Evolutionary conservation across 495 filamentous ascomycete species (phyloP).

Genomic region (Cetradonia linearis): DNA sequence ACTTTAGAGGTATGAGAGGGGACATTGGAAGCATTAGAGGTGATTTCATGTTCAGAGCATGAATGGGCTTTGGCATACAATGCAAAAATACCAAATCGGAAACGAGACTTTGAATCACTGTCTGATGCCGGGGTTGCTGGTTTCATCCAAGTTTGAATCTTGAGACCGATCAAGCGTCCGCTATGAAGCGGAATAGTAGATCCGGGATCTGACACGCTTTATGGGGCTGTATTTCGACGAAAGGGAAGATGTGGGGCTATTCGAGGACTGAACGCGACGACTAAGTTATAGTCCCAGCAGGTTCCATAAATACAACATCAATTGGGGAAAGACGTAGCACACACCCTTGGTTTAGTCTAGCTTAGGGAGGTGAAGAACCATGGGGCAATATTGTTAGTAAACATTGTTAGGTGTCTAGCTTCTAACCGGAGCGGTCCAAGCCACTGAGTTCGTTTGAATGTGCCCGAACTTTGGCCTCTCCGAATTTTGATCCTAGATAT

Average conservation of each 20-base stretch:
- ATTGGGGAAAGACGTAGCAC: background rate
- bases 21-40: slow-evolving; percentile 21
- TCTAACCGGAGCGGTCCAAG: too few species aligned
- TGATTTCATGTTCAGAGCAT: slow-evolving; percentile 12
- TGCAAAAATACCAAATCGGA: background rate
- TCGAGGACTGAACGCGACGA: too few species aligned
- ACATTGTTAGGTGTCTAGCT: background rate
- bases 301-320: too few species aligned
- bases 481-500: too few species aligned
- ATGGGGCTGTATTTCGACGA: background rate
- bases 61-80: background rate
- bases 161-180: background rate
- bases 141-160: background rate
- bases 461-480: too few species aligned
- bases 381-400: background rate
- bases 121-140: background rate
- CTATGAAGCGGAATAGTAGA: background rate
- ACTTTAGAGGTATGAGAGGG: slow-evolving; percentile 26
- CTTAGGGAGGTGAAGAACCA: background rate
- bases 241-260: background rate
- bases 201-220: background rate
- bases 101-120: too few species aligned
- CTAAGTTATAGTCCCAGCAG: background rate
- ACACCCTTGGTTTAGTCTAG: background rate
- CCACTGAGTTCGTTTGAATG: too few species aligned